These are phyloP conservation scores for Davidsoniella eucalypti DNA, from an alignment of 2,329 filamentous ascomycete species.

Conservation along the genomic window DNA sequence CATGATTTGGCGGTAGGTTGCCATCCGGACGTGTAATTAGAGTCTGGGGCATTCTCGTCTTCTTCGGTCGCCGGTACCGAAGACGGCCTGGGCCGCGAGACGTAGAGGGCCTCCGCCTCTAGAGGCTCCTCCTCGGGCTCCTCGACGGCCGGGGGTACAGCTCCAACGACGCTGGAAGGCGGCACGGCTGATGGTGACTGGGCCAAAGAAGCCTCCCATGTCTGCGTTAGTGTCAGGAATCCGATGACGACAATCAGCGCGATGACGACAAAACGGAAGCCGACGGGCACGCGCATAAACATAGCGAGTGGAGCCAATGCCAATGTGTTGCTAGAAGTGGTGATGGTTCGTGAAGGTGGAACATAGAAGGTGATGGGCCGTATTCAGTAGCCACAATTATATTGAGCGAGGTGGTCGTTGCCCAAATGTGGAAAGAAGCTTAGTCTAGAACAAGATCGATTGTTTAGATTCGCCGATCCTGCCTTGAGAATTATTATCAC, in stretches of 20 bases:
- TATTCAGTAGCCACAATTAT: no score
- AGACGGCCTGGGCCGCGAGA: not conserved
- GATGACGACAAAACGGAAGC: conserved; percentile 1
- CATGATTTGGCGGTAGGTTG: conserved; percentile 1
- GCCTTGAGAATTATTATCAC: no score
- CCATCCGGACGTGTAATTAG: conserved; percentile 4
- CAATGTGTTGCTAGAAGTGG: no score
- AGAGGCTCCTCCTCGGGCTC: not conserved
- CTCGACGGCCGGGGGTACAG: no score
- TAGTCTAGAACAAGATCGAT: no score
- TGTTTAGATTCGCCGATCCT: no score
- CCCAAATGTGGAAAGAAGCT: no score
- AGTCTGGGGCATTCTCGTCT: not conserved
- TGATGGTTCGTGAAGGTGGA: no score
- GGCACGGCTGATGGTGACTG: not conserved
- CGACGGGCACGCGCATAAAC: not conserved
- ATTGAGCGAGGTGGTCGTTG: no score
- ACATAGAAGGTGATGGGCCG: no score
- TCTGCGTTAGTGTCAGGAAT: not conserved
- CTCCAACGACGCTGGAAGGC: no score
- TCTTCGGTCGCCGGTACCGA: not conserved
- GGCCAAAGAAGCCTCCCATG: not conserved
- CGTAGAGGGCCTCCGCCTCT: not conserved
- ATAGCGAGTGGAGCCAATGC: not conserved
- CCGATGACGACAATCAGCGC: not conserved